Evolutionary conservation across 2,329 filamentous ascomycete species (phyloP), one percentile per base, ranked within the genome.

Genomic region (Neonectria magnoliae): DNA sequence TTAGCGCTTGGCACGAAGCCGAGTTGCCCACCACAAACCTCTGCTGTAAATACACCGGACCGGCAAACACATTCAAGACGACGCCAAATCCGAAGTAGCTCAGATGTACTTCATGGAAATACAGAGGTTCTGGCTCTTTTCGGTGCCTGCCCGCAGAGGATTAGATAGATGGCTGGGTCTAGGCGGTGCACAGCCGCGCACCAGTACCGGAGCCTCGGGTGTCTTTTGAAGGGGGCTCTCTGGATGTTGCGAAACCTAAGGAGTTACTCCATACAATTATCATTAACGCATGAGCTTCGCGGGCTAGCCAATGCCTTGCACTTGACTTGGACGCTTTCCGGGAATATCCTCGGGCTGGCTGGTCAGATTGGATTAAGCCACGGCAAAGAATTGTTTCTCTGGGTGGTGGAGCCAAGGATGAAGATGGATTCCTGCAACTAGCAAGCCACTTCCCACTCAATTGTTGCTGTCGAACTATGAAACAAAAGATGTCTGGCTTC

Each of bases 401-500:
- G 47, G 47, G n/a, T 27, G 33, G 27, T 20, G 47, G 27, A 20
- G 27, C 18, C n/a, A 48, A 20, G 47, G 47, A 31, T 48, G 45
- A 59, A 25, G 5, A 48, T 22, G n/a, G 5, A 48, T 22, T 29
- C 36, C n/a, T 20, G 22, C 53, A 62, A 44, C 20, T 25, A 54
- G 36, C 47, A 62, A 29, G 47, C 55, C 61, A 48, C 33, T 63
- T 53, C 25, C 54, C 54, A 36, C 25, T 25, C 25, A 25, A 4
- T 18, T 51, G 22, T 51, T 42, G 14, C 14, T 10, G 29, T 22
- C 22, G 36, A 20, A 45, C 52, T 10, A 14, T 9, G 53, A 52
- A 36, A 10, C 44, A 59, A 50, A 50, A 44, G 41, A 25, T 38
- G 20, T 25, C 13, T 38, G 33, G 33, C 13, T 36, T 38, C 2